Base-by-base conservation (phyloP, 1,284 basidiomycete genomes). In the Sporisorium scitamineum region DNA sequence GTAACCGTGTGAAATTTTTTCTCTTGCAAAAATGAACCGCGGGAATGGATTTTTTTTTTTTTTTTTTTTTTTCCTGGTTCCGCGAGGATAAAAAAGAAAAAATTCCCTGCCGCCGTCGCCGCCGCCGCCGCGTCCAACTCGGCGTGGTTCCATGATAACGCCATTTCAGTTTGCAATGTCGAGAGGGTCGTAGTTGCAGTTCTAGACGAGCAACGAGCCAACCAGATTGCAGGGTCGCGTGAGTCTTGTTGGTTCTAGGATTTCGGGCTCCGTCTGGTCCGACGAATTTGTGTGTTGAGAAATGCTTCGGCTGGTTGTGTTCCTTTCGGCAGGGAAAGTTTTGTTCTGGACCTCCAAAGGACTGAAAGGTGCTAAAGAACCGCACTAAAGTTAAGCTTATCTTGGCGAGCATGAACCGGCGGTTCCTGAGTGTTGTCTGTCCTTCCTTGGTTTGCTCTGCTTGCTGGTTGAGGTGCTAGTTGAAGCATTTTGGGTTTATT, bases 151-250 rank as follows among this genome's bases (percentile, higher is more conserved):
- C 31, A 7, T 22, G 42, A 64, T 64, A 64, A 64, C 61, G 61
- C 61, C 61, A 64, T 64, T 58, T 39, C 32, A n/a, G 39, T 37
- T 13, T 5, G 32, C 55, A 54, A 64, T 64, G 55, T 53, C 44
- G 50, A 47, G 29, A 18, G 13, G n/a, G 14, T 54, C 27, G n/a
- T 8, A n/a, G n/a, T n/a, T n/a, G n/a, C n/a, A n/a, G n/a, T n/a
- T n/a, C 7, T 8, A 37, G 34, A 37, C 34, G 34, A 37, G 50
- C n/a, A n/a, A 18, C 16, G 48, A 63, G 27, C 61, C 61, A 63
- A 56, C 48, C 47, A 55, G 48, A 56, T 34, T 29, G 39, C 61
- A 57, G 41, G 44, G 41, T 48, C 53, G 53, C 41, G n/a, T 32
- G 29, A 18, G 10, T 27, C 24, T 14, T n/a, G n/a, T n/a, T n/a